A percentile compares a stretch with the other conserved stretches of the same genome.
Conservation (phyloP, 2,329 filamentous ascomycete species). For the Chaetomiaceae sp. region DNA sequence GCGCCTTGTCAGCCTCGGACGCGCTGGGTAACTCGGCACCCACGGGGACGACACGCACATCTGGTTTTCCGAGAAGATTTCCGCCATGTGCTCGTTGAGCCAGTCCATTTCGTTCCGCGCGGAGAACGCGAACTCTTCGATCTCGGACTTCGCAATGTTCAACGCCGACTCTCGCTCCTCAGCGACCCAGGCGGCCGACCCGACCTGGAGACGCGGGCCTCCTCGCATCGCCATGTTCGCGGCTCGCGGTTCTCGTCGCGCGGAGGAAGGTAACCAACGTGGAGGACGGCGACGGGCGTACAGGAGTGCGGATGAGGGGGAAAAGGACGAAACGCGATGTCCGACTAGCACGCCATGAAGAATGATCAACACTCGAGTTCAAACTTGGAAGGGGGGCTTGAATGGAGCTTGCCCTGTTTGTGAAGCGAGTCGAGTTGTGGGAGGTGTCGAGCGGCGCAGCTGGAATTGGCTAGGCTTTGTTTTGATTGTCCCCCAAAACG, state of each 20-base stretch:
- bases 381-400: background rate
- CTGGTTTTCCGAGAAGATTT: slow-evolving; percentile 81
- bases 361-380: background rate
- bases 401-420: slow-evolving; percentile 11
- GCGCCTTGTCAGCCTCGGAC: slow-evolving; percentile 10
- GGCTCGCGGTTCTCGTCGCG: slow-evolving; percentile 4
- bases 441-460: slow-evolving; percentile 6
- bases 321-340: background rate
- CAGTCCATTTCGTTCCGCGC: slow-evolving; percentile 93
- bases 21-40: background rate
- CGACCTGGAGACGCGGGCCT: slow-evolving; percentile 61
- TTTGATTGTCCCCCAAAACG: slow-evolving; percentile 25
- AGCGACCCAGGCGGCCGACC: slow-evolving; percentile 77
- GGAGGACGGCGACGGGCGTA: background rate
- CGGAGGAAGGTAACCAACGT: slow-evolving; percentile 11
- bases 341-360: slow-evolving; percentile 1
- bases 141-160: slow-evolving; percentile 70
- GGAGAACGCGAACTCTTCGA: slow-evolving; percentile 89
- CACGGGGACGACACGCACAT: slow-evolving; percentile 58
- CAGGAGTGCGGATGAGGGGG: background rate
- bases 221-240: slow-evolving; percentile 39
- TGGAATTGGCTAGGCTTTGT: slow-evolving; percentile 21
- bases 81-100: slow-evolving; percentile 97
- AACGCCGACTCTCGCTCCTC: slow-evolving; percentile 75
- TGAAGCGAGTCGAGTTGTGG: slow-evolving; percentile 20